Evolutionary conservation across 2,329 filamentous ascomycete genomes (phyloP), one percentile per base, ranked within the genome.

Genomic region (Pestalotiopsis sp.): DNA sequence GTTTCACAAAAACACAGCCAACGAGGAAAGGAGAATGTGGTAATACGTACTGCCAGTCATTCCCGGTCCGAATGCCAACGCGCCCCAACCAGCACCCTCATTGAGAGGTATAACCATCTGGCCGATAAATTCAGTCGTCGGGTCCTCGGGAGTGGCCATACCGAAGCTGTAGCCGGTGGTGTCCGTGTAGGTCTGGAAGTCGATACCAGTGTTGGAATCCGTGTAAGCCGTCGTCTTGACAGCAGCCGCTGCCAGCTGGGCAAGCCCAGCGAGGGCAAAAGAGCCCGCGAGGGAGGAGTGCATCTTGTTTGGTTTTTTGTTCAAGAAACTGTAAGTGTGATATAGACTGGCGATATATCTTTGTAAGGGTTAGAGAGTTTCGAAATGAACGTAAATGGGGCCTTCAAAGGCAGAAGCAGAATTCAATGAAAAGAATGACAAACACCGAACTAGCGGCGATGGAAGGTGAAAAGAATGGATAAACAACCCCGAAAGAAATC

Each of bases 381-480:
- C 11, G 39, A 49, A 64, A 64, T 25, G 41, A 49, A 49, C n/a
- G 41, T 64, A 27, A 17, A 13, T 59, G 31, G 31, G 27, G 61
- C 61, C 61, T 64, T 52, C 61, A 49, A 64, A 52, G 61, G 38
- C 61, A 11, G 23, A 7, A 23, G 12, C 17, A 49, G 61, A 64
- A 64, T 27, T 45, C n/a, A 64, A 64, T 49, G 61, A 14, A 64
- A 64, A 27, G 45, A 52, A 52, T 52, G 45, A 52, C 45, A 52
- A 52, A 52, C 45, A 64, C 61, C 61, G 61, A 62, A 64, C 61
- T 64, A 64, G 61, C 61, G 61, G 61, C 39, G 36, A 64, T 64
- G 31, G 31, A 36, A 9, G 25, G n/a, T 64, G 61, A 64, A 64
- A 64, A 64, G 23, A 64, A 62, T 41, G 38, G 20, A 45, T 39